These are phyloP conservation scores for Saccharomycopsis oosterbeekiorum DNA, from an alignment of 805 yeast genomes.

Conservation along the genomic window DNA sequence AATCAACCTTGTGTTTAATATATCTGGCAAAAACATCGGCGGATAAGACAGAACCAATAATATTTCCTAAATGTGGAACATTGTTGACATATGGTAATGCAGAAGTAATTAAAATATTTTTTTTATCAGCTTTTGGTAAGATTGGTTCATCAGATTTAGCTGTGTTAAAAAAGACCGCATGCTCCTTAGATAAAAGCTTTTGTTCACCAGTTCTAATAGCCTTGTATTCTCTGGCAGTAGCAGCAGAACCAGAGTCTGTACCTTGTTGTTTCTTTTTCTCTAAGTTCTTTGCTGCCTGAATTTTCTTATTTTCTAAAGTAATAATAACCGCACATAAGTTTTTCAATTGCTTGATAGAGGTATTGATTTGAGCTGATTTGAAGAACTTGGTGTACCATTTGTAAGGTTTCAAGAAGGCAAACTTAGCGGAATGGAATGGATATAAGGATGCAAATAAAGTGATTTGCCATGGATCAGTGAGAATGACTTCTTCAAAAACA, in stretches of 20 bases:
- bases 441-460: conserved; percentile 38
- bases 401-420: conserved; percentile 11
- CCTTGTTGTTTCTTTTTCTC: conserved; percentile 1
- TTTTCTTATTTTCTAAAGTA: conserved; percentile 10
- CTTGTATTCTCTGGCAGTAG: conserved; percentile 8
- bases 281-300: conserved; percentile 3
- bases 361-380: conserved; percentile 7
- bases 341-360: conserved; percentile 11
- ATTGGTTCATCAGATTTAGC: conserved; percentile 30
- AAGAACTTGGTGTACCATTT: conserved; percentile 18
- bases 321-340: conserved; percentile 4
- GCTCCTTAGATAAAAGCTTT: neutral
- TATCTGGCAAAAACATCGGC: conserved; percentile 93
- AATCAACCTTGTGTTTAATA: conserved; percentile 69
- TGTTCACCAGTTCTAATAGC: conserved; percentile 13
- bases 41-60: conserved; percentile 85
- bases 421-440: conserved; percentile 24
- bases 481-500: conserved; percentile 9
- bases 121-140: conserved; percentile 59
- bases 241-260: neutral
- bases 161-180: neutral
- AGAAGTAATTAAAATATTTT: conserved; percentile 83
- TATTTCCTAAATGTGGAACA: conserved; percentile 97
- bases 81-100: conserved; percentile 97
- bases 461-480: conserved; percentile 29